phyloP scores from a whole-genome alignment of 495 filamentous ascomycete species.

The Pseudoneurospora amorphoporcata region DNA sequence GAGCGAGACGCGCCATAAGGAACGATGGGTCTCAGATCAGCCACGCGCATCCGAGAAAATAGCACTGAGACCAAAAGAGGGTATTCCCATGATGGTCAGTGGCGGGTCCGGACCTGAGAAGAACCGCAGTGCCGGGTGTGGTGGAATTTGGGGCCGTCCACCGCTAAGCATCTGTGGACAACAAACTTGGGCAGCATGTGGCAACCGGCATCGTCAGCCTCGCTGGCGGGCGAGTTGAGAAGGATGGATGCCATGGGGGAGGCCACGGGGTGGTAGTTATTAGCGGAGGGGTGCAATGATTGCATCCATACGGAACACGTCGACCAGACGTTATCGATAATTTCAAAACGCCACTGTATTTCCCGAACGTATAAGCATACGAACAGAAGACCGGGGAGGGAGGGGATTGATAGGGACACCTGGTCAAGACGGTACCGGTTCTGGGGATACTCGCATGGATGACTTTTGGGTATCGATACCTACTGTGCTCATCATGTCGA shows the following conservation, averaged over 20 bases:
- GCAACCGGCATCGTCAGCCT: not conserved
- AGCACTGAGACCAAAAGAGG: not conserved
- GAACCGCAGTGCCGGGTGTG: not conserved
- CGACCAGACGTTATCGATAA: not conserved
- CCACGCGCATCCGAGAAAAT: not conserved
- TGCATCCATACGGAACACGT: not conserved
- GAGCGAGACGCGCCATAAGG: not conserved
- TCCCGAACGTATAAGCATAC: not conserved
- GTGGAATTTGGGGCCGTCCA: not conserved
- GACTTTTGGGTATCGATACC: not conserved
- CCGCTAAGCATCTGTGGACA: not conserved
- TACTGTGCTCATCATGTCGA: not conserved
- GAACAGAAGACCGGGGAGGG: not conserved
- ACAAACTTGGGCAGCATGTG: not conserved
- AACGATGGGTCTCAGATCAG: not conserved
- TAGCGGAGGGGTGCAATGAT: not conserved
- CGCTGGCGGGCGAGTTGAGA: not conserved
- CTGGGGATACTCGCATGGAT: not conserved
- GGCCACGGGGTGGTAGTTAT: not conserved
- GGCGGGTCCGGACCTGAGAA: not conserved
- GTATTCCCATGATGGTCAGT: not conserved
- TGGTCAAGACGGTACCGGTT: not conserved
- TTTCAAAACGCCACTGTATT: not conserved
- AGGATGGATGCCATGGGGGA: not conserved
- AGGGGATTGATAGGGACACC: not conserved